A percentile compares a stretch with the other conserved stretches of the same genome.
Evolutionary conservation across 2,329 filamentous ascomycete genomes (phyloP).

Genomic region (Cercospora sp.): DNA sequence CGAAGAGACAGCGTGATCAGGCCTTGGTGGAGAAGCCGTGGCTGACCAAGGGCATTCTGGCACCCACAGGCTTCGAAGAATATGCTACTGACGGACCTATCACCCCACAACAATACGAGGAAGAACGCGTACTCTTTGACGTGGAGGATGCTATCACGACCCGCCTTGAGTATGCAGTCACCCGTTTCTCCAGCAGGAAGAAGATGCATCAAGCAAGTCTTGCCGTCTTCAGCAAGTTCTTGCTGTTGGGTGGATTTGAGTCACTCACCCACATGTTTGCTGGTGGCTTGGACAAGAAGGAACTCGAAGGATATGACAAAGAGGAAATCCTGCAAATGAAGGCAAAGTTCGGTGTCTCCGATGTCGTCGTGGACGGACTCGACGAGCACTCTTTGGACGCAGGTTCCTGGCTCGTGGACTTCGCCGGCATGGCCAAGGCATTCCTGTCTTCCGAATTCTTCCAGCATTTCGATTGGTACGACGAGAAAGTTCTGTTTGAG

Average conservation of each 20-base stretch:
- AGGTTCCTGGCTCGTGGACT: conserved; percentile 72
- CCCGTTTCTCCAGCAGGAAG: conserved; percentile 74
- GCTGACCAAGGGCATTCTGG: conserved; percentile 46
- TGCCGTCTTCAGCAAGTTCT: conserved; percentile 73
- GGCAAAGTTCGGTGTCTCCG: conserved; percentile 46
- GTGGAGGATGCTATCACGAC: conserved; percentile 52
- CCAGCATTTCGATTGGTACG: conserved; percentile 56
- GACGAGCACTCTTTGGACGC: conserved; percentile 49
- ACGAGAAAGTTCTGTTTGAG: conserved; percentile 53
- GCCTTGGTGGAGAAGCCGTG: conserved; percentile 35
- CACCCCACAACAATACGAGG: conserved; percentile 65
- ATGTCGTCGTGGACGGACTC: conserved; percentile 43
- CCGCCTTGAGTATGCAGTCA: conserved; percentile 81
- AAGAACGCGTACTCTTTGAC: conserved; percentile 70
- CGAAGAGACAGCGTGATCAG: conserved; percentile 34
- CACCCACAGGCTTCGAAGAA: conserved; percentile 58
- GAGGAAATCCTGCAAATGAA: conserved; percentile 60
- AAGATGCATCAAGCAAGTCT: conserved; percentile 66
- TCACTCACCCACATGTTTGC: conserved; percentile 61
- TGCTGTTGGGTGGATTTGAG: conserved; percentile 80
- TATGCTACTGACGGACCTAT: conserved; percentile 78
- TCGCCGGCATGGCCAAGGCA: conserved; percentile 71
- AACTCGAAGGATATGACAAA: conserved; percentile 48
- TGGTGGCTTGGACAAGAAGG: conserved; percentile 41
- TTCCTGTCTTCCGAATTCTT: conserved; percentile 57